Conservation (phyloP, 1,139 yeast species). For the Sugiyamaella grinbergsii region DNA sequence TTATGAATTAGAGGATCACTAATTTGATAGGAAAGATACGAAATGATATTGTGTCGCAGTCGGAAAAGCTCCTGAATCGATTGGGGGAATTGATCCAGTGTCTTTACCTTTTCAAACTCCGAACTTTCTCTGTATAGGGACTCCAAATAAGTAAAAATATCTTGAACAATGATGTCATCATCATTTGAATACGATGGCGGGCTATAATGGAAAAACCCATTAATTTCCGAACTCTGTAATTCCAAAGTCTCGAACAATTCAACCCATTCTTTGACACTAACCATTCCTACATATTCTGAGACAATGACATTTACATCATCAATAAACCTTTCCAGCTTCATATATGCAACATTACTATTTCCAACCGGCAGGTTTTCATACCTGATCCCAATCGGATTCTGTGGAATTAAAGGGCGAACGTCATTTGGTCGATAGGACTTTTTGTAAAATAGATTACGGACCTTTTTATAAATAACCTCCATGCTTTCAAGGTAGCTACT, state of each 20-base stretch:
- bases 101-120: constrained; percentile 45
- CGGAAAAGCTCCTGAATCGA: constrained; percentile 68
- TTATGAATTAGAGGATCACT: constrained; percentile 54
- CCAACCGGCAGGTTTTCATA: constrained; percentile 33
- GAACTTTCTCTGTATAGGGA: constrained; percentile 45
- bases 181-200: constrained; percentile 50
- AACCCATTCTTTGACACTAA: constrained; percentile 78
- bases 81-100: constrained; percentile 63
- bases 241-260: constrained; percentile 74
- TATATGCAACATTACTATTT: constrained; percentile 29
- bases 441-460: constrained; percentile 73
- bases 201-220: constrained; percentile 62
- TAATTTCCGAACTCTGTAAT: constrained; percentile 56
- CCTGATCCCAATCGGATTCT: constrained; percentile 32
- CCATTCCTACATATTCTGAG: constrained; percentile 59
- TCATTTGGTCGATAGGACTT: constrained; percentile 75
- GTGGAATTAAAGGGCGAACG: constrained; percentile 35
- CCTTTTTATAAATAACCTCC: constrained; percentile 62
- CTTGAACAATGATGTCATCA: constrained; percentile 63
- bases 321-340: constrained; percentile 55
- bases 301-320: constrained; percentile 66
- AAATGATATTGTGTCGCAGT: constrained; percentile 66
- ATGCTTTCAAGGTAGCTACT: constrained; percentile 42
- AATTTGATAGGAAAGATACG: constrained; percentile 65
- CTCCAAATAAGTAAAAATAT: constrained; percentile 70